Evolutionary conservation across 2,329 filamentous ascomycete species (phyloP).

Genomic region (Sarocladium strictum): DNA sequence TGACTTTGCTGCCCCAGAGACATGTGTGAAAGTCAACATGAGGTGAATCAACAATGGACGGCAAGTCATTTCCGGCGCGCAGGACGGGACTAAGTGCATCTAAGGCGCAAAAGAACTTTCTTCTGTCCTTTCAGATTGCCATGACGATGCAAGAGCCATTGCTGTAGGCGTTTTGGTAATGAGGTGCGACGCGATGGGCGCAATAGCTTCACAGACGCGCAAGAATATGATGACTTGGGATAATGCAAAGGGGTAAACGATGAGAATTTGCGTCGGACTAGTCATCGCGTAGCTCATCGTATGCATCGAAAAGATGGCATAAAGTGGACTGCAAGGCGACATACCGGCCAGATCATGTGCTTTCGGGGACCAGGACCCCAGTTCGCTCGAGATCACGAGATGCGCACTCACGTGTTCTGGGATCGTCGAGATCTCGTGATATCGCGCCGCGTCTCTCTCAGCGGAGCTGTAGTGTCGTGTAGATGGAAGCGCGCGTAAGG

Average conservation of each 20-base stretch:
- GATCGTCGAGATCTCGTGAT: conserved; percentile 38
- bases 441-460: conserved; percentile 26
- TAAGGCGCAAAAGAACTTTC: background rate
- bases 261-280: conserved; percentile 1
- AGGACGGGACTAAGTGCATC: background rate
- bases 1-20: background rate
- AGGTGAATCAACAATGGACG: background rate
- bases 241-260: background rate
- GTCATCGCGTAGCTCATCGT: background rate
- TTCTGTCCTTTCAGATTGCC: background rate
- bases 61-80: background rate
- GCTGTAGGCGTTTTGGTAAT: background rate
- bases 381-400: conserved; percentile 36
- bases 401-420: conserved; percentile 38
- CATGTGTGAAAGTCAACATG: background rate
- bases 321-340: conserved; percentile 22
- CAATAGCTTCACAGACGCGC: background rate
- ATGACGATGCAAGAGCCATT: background rate
- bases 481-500: conserved; percentile 2
- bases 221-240: background rate
- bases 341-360: conserved; percentile 43
- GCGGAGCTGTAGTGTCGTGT: conserved; percentile 1
- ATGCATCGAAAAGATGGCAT: conserved; percentile 6
- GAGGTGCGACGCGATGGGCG: background rate
- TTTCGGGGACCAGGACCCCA: conserved; percentile 15